Conservation (phyloP, 2,329 filamentous ascomycete species). For the Ceratocystiopsis brevicomis region DNA sequence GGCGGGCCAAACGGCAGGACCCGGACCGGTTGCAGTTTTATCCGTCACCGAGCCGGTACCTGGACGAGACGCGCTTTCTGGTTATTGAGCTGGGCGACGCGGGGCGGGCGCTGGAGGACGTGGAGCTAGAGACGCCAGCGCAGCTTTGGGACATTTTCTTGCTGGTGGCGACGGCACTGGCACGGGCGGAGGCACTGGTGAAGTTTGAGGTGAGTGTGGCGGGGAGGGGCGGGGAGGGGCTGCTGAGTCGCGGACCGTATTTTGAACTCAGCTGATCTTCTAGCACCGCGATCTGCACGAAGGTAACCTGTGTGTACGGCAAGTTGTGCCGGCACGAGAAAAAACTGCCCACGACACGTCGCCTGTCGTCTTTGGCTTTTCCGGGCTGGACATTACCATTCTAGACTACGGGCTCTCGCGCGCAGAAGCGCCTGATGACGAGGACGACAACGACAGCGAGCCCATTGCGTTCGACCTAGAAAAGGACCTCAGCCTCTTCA, state of each 20-base stretch:
- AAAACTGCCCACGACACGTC: slow-evolving; percentile 14
- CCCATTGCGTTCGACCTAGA: slow-evolving; percentile 39
- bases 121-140: slow-evolving; percentile 25
- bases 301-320: slow-evolving; percentile 41
- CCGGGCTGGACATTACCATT: slow-evolving; percentile 43
- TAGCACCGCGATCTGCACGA: slow-evolving; percentile 48
- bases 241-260: background rate
- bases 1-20: slow-evolving; percentile 33
- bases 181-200: slow-evolving; percentile 36
- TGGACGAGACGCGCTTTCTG: slow-evolving; percentile 37
- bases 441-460: slow-evolving; percentile 16
- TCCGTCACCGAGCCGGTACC: slow-evolving; percentile 39
- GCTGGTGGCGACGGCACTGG: slow-evolving; percentile 38
- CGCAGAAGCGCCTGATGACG: slow-evolving; percentile 20
- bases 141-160: slow-evolving; percentile 47
- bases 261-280: background rate
- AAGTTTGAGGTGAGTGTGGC: slow-evolving; percentile 34
- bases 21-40: slow-evolving; percentile 41
- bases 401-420: slow-evolving; percentile 47
- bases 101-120: slow-evolving; percentile 39
- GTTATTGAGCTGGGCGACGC: slow-evolving; percentile 46
- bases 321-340: slow-evolving; percentile 17
- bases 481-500: slow-evolving; percentile 39
- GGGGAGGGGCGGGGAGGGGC: no score
- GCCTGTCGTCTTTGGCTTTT: slow-evolving; percentile 32